phyloP scores from a whole-genome alignment of 2,329 filamentous ascomycete genomes.

The Ascosphaera apis region DNA sequence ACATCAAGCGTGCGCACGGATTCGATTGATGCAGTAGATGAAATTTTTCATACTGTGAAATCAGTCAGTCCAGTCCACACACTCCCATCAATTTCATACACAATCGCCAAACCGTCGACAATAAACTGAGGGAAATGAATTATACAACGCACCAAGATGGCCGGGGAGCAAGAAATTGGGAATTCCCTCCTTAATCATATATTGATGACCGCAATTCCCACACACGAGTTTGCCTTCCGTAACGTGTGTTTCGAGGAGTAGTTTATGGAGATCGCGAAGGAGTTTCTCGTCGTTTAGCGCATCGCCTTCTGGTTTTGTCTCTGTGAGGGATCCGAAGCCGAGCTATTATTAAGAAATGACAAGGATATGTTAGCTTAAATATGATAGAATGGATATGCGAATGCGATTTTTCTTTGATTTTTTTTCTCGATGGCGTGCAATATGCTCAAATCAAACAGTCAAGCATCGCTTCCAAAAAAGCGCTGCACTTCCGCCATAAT shows the following conservation, averaged over 20 bases:
- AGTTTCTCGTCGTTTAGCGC: slow-evolving; percentile 44
- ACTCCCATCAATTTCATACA: neutral
- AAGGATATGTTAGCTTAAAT: neutral
- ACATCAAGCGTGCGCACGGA: too few species aligned
- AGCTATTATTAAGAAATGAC: slow-evolving; percentile 28
- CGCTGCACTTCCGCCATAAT: neutral
- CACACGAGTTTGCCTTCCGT: slow-evolving; percentile 75
- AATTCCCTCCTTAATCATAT: slow-evolving; percentile 84
- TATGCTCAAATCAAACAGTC: too few species aligned
- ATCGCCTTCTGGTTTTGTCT: slow-evolving; percentile 37
- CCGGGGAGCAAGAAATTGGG: slow-evolving; percentile 87
- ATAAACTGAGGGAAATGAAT: neutral
- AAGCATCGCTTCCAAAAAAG: too few species aligned
- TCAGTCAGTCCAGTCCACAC: too few species aligned
- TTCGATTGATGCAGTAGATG: too few species aligned
- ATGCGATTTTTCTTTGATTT: too few species aligned
- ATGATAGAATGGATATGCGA: neutral
- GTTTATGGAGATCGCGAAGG: slow-evolving; percentile 52
- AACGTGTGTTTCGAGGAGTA: slow-evolving; percentile 78
- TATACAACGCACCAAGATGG: slow-evolving; percentile 38
- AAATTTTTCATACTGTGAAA: too few species aligned
- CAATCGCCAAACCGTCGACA: neutral
- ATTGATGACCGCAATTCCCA: slow-evolving; percentile 79
- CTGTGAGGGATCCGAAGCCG: slow-evolving; percentile 52
- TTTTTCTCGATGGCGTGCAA: too few species aligned